phyloP scores from a whole-genome alignment of 257 asterid genomes.

The Solanum chilense region DNA sequence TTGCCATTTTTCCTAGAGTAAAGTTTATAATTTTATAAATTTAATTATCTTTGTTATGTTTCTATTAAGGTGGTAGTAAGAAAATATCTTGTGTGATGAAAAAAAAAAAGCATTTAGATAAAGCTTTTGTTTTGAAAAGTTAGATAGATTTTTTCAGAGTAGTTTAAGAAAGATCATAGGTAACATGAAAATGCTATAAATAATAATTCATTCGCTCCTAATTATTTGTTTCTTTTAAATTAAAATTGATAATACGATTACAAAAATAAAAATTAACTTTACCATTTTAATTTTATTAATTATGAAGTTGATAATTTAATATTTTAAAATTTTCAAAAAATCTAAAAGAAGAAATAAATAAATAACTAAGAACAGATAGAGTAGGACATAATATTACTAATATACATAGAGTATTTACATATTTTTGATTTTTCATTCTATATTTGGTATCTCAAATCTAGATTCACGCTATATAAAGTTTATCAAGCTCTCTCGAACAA shows the following conservation, averaged over 20 bases:
- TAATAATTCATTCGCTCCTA: rapidly evolving
- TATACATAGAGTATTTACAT: too few relatives aligned
- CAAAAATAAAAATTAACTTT: too few relatives aligned
- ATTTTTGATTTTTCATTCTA: too few relatives aligned
- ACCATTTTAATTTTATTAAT: too few relatives aligned
- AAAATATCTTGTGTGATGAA: not conserved
- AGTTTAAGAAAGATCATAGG: not conserved
- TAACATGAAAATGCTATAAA: not conserved
- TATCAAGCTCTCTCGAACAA: rapidly evolving
- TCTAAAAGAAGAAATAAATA: rapidly evolving
- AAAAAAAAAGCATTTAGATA: not conserved
- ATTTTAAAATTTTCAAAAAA: too few relatives aligned
- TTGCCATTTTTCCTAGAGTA: not conserved
- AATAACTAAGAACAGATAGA: too few relatives aligned
- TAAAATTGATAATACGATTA: too few relatives aligned
- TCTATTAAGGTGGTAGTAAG: not conserved
- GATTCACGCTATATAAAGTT: not conserved
- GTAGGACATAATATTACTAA: not conserved
- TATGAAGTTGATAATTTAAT: not conserved
- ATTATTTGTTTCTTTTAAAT: too few relatives aligned
- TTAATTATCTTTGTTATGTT: not conserved
- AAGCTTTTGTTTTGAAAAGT: not conserved
- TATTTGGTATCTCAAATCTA: not conserved
- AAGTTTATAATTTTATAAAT: not conserved
- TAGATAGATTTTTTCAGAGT: not conserved